A percentile compares a stretch with the other conserved stretches of the same genome.
Conservation (phyloP, 1,284 basidiomycete species). For the Trichosporon asahii region DNA sequence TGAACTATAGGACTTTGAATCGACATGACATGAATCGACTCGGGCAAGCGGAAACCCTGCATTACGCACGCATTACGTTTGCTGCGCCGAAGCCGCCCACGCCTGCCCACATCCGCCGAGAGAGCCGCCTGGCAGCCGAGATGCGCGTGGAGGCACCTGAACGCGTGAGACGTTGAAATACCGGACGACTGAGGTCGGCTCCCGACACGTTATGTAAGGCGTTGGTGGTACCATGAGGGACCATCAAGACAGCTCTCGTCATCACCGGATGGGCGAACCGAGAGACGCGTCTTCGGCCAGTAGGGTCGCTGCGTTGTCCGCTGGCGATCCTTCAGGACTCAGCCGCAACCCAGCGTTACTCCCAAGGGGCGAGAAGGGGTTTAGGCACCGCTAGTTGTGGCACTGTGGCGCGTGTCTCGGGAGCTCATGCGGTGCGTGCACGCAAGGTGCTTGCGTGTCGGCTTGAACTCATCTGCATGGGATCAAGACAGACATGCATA, state of each 20-base stretch:
- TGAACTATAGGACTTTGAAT: neutral
- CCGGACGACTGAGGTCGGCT: too few relatives aligned
- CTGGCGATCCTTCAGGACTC: conserved; percentile 2
- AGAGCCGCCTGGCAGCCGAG: too few relatives aligned
- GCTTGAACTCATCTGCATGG: neutral
- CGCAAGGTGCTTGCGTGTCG: neutral
- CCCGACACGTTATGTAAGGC: neutral
- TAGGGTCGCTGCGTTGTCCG: neutral
- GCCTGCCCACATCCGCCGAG: too few relatives aligned
- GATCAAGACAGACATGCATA: neutral
- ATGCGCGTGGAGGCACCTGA: too few relatives aligned
- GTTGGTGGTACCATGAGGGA: neutral
- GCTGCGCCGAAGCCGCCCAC: neutral
- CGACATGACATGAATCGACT: neutral
- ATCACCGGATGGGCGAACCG: neutral
- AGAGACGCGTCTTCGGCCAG: neutral
- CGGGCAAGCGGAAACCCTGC: neutral
- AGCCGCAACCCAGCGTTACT: neutral
- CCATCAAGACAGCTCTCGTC: neutral
- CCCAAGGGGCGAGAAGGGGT: neutral
- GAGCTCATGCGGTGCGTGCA: neutral
- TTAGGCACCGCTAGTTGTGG: conserved; percentile 7
- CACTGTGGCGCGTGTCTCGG: conserved; percentile 8
- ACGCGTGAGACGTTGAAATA: too few relatives aligned
- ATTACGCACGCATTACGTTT: neutral